These are phyloP conservation scores for Corinectria fuckeliana DNA, from an alignment of 2,329 filamentous ascomycete species.

Conservation along the genomic window DNA sequence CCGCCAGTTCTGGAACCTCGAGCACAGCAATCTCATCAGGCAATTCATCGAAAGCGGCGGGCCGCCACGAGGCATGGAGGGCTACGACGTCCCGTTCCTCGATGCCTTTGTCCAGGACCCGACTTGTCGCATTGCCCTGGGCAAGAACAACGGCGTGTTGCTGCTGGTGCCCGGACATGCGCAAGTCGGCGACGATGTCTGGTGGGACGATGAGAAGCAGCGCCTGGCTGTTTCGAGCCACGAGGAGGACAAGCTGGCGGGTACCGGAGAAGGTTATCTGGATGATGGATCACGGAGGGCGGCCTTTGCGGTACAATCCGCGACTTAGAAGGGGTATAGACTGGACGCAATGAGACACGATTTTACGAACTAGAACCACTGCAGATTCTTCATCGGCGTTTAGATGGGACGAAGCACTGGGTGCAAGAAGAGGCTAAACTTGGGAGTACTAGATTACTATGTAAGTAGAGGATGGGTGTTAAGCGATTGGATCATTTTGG, in stretches of 20 bases:
- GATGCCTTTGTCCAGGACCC: slow-evolving; percentile 35
- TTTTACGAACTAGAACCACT: slow-evolving; percentile 6
- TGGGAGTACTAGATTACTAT: slow-evolving; percentile 13
- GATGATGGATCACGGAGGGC: slow-evolving; percentile 32
- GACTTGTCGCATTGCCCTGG: slow-evolving; percentile 36
- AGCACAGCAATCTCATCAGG: slow-evolving; percentile 42
- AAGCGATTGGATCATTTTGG: too few relatives aligned
- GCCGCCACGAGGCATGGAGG: slow-evolving; percentile 31
- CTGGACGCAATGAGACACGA: slow-evolving; percentile 18
- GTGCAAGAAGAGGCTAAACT: background rate
- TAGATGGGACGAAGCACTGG: slow-evolving; percentile 5
- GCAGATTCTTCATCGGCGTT: background rate
- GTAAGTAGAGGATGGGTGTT: too few relatives aligned
- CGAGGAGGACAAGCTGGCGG: slow-evolving; percentile 24
- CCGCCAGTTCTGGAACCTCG: slow-evolving; percentile 44
- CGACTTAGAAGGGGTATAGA: slow-evolving; percentile 20
- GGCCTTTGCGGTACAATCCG: slow-evolving; percentile 32
- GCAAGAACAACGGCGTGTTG: slow-evolving; percentile 35
- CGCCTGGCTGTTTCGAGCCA: slow-evolving; percentile 31
- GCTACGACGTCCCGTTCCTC: slow-evolving; percentile 37
- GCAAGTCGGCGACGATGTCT: slow-evolving; percentile 38
- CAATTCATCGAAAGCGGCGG: slow-evolving; percentile 41
- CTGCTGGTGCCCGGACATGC: slow-evolving; percentile 38
- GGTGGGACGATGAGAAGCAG: slow-evolving; percentile 30
- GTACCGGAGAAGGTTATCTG: slow-evolving; percentile 29